A percentile compares a stretch with the other conserved stretches of the same genome.
Conservation (phyloP, 2,329 filamentous ascomycete genomes). For the Fusarium pseudonygamai region DNA sequence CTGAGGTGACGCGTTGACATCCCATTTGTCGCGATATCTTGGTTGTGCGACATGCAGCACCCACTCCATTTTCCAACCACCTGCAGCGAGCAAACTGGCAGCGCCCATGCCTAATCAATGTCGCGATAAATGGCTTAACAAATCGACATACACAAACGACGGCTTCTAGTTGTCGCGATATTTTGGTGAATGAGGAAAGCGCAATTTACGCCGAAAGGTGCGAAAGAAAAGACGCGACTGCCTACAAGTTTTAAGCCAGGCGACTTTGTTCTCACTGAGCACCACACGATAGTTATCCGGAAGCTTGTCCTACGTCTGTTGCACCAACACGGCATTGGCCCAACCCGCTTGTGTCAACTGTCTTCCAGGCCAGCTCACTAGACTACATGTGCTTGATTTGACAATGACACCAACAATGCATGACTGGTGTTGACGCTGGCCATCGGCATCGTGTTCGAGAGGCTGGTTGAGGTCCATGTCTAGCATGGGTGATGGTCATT, state of each 20-base stretch:
- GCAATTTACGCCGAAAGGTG: no score
- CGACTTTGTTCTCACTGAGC: not conserved
- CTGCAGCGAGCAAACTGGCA: not conserved
- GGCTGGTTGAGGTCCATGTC: not conserved
- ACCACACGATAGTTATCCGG: not conserved
- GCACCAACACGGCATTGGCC: no score
- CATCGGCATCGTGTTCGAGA: not conserved
- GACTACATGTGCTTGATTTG: not conserved
- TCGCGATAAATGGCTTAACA: not conserved
- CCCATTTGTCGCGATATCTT: not conserved
- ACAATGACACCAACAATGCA: not conserved
- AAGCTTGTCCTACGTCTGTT: not conserved
- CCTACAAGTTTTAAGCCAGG: not conserved
- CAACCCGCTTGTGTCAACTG: no score
- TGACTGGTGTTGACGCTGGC: not conserved
- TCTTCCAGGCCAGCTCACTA: not conserved
- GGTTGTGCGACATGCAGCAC: not conserved
- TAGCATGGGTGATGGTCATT: not conserved
- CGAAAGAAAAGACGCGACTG: not conserved
- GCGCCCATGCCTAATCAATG: not conserved
- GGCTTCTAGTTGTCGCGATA: not conserved
- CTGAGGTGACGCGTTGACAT: not conserved
- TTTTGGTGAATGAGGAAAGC: not conserved
- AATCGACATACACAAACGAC: not conserved
- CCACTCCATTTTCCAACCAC: not conserved